These are phyloP conservation scores for Carex pumila DNA, from an alignment of 176 grass and related monocot species.

Conservation along the genomic window DNA sequence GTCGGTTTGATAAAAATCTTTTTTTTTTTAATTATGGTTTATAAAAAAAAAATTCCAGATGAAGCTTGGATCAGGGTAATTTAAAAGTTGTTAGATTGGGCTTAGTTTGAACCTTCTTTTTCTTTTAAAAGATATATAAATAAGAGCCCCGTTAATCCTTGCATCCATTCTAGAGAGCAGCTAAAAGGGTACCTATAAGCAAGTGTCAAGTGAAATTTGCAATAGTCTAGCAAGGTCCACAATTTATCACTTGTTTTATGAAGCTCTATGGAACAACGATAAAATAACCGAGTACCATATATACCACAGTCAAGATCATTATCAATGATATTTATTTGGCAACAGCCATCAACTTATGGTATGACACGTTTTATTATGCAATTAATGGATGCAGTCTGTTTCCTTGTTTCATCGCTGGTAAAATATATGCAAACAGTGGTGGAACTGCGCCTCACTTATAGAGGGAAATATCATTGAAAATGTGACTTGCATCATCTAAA, in stretches of 20 bases:
- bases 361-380: not conserved
- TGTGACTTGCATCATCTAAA: not conserved
- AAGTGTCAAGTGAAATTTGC: not conserved
- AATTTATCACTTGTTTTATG: not conserved
- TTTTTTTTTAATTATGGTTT: too few relatives aligned
- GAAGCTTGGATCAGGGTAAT: not conserved
- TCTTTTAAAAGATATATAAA: too few relatives aligned
- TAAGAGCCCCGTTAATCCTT: too few relatives aligned
- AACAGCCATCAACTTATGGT: not conserved
- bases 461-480: not conserved
- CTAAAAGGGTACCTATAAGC: too few relatives aligned
- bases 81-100: too few relatives aligned
- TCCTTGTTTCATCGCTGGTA: not conserved
- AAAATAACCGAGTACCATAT: not conserved
- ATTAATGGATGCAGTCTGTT: not conserved
- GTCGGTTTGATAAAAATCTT: too few relatives aligned
- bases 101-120: too few relatives aligned
- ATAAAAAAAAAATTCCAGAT: not conserved
- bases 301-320: not conserved
- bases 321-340: conserved; percentile 4
- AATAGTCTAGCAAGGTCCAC: not conserved
- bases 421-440: not conserved
- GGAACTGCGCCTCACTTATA: not conserved
- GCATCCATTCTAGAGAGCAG: too few relatives aligned
- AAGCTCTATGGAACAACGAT: not conserved